Evolutionary conservation across 2,329 filamentous ascomycete species (phyloP).

Genomic region (Aspergillus udagawae): DNA sequence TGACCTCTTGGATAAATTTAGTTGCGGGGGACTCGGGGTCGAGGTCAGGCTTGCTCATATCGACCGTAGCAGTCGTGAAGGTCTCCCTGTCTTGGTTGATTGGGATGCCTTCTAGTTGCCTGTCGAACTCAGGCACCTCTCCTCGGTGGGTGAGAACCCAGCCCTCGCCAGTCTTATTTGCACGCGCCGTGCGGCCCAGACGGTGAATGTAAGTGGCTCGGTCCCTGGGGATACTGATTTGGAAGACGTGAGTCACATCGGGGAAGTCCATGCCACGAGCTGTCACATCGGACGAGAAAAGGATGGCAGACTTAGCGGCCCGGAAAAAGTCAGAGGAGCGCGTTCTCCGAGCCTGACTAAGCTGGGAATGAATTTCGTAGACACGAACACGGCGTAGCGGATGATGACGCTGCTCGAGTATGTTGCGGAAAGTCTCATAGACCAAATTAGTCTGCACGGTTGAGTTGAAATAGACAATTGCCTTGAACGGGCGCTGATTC

Average conservation of each 20-base stretch:
- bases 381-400: constrained; percentile 34
- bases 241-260: constrained; percentile 73
- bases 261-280: constrained; percentile 82
- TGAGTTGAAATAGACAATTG: constrained; percentile 87
- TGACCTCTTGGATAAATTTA: constrained; percentile 37
- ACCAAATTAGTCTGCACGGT: constrained; percentile 68
- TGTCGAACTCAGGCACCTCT: constrained; percentile 49
- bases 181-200: constrained; percentile 68
- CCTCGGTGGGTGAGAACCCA: constrained; percentile 54
- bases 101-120: constrained; percentile 51
- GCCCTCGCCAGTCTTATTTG: constrained; percentile 60
- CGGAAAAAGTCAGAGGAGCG: constrained; percentile 70
- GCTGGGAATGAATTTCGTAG: constrained; percentile 72
- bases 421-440: constrained; percentile 53
- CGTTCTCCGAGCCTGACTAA: constrained; percentile 68
- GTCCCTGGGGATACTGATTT: constrained; percentile 61
- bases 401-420: constrained; percentile 33
- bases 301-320: constrained; percentile 55
- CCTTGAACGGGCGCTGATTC: constrained; percentile 71
- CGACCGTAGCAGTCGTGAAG: constrained; percentile 12
- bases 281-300: constrained; percentile 76
- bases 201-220: constrained; percentile 74
- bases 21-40: constrained; percentile 9
- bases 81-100: constrained; percentile 43
- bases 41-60: constrained; percentile 6